Evolutionary conservation across 441 rosid genomes (phyloP).

Genomic region (Pelargonium australe): DNA sequence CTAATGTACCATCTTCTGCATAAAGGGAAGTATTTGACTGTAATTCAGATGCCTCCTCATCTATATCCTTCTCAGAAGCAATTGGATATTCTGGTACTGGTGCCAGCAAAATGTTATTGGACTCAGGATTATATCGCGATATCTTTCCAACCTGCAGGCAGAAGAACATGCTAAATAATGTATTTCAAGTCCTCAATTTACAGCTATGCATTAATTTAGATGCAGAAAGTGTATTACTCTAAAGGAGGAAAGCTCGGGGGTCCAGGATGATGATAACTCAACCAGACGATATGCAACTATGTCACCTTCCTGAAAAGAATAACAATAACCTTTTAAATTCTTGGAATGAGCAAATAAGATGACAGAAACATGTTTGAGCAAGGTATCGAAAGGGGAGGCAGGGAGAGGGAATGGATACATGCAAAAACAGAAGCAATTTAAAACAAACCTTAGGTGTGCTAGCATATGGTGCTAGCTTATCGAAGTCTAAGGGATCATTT

Average conservation of each 20-base stretch:
- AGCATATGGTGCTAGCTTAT: slow-evolving; percentile 58
- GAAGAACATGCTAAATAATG: slow-evolving; percentile 16
- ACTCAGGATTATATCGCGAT: slow-evolving; percentile 43
- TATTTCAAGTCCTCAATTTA: slow-evolving; percentile 14
- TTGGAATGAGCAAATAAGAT: slow-evolving; percentile 2
- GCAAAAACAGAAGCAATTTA: slow-evolving; percentile 9
- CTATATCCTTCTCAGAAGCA: slow-evolving; percentile 36
- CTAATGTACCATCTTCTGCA: slow-evolving; percentile 69
- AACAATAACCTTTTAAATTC: slow-evolving; percentile 4
- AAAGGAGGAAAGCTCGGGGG: slow-evolving; percentile 74
- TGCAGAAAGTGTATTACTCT: slow-evolving; percentile 38
- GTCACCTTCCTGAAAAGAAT: slow-evolving; percentile 69
- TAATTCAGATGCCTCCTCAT: slow-evolving; percentile 31
- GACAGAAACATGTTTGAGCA: slow-evolving; percentile 11
- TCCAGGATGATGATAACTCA: slow-evolving; percentile 85
- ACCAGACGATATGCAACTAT: slow-evolving; percentile 77
- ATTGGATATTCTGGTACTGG: slow-evolving; percentile 63
- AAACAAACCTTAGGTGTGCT: slow-evolving; percentile 57
- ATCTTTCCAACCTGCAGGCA: slow-evolving; percentile 69
- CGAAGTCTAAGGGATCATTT: slow-evolving; percentile 41
- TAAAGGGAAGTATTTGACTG: slow-evolving; percentile 49
- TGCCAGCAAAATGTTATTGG: slow-evolving; percentile 46
- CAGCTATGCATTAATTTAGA: slow-evolving; percentile 15
- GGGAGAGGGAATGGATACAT: neutral
- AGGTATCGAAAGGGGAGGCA: neutral